Evolutionary conservation across 2,329 filamentous ascomycete genomes (phyloP), one percentile per base, ranked within the genome.

Genomic region (Microdochium nivale): DNA sequence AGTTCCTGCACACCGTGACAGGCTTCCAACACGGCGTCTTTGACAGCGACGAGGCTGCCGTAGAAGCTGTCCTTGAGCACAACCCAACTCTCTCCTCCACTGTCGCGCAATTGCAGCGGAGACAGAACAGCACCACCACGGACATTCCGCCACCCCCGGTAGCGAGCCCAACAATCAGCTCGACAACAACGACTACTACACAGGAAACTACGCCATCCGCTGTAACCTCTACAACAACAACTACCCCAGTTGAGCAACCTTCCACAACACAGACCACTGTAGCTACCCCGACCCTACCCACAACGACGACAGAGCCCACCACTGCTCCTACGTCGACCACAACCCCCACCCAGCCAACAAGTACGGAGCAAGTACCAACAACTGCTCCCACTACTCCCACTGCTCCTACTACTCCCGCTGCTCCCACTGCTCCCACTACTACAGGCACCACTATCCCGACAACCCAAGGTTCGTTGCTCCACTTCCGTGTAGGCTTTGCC

Each of bases 21-120:
- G 40, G 40, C 61, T 88, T 84, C 68, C 78, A 82, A 63, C 79
- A 87, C 62, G 86, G 85, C 53, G 76, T 88, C 52, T 87, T 84
- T 65, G 75, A 79, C 56, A 80, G 81, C 56, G 84, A 87, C 60
- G 76, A 75, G 57, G 72, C 76, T 11, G 84, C 83, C 25, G 73
- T 87, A 51, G 79, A 86, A 64, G 80, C 77, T 32, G 74, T 87
- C 25, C 78, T 83, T 67, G 71, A 73, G 44, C 76, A 78, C 56
- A 77, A 88, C 61, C 77, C 81, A 23, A 73, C 77, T 35, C 71
- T 87, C 35, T 83, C 84, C 19, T 80, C 76, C 10, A 78, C 79
- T 53, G 71, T 88, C 56, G 74, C 86, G 51, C 78, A 81, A 52
- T 69, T 90, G 52, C 86, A 80, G 35, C 83, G 81, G 67, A 78